Evolutionary conservation across 768 basidiomycete genomes (phyloP), one percentile per base, ranked within the genome.

Genomic region (Piloderma croceum): DNA sequence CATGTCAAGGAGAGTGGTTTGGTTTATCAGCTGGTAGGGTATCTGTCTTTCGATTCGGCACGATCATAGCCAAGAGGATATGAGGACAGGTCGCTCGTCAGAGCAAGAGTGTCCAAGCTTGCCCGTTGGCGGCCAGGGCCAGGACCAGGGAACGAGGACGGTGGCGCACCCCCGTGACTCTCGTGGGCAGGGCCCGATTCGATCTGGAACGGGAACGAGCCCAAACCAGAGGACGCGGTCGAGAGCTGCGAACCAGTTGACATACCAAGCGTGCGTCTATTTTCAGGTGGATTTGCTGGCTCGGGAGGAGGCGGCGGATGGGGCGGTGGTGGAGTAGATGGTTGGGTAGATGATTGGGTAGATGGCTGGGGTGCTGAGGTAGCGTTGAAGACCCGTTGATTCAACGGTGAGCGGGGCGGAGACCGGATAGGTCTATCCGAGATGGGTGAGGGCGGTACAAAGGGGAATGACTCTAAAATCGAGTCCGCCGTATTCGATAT

Each of bases 401-500:
- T 69, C 15, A 84, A 65, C 6, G 87, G 85, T 7, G 86, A 88
- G 42, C 79, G 77, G 25, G 83, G 82, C 5, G 84, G 84, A 3
- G 83, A 79, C 45, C 85, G 71, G 50, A 79, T 65, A 7, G 86
- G 87, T 39, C 82, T 71, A 49, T 85, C 78, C n/a, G 86, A 88
- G 44, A 90, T 89, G 5, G 89, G 89, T 6, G 87, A 89, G 1
- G 89, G 89, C 18, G 89, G 89, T 7, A 91, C 87, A 57, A 91
- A 90, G 24, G 85, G 86, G 70, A 91, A 91, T 11, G 78, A 81
- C 60, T 89, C 88, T 20, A 90, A 70, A 49, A 90, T 87, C 3
- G 87, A 90, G 55, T 90, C 87, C 20, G 86, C 84, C 11, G 82
- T 65, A 10, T 76, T 76, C 23, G 81, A 83, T 42, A 81, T 60